Evolutionary conservation across 495 filamentous ascomycete genomes (phyloP), one percentile per base, ranked within the genome.

Genomic region (Darksidea phi): DNA sequence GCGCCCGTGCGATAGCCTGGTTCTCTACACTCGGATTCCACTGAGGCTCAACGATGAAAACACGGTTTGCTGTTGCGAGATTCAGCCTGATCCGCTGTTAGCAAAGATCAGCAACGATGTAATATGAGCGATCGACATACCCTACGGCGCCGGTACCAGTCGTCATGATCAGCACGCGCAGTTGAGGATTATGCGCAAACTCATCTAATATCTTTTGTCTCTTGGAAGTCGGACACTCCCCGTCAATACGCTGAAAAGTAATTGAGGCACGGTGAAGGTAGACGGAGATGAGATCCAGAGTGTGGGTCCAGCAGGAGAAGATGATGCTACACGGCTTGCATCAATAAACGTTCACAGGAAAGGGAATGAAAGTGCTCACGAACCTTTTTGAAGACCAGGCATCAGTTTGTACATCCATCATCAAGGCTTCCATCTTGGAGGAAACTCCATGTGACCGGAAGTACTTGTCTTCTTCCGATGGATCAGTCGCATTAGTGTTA

Each of bases 21-120:
- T 41, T 63, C 58, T 73, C 71, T 6, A 73, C 67, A 36, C 59
- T 64, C 4, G 71, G 71, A 47, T 73, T 73, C 71, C 71, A 73
- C 48, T 73, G 71, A 41, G 70, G 71, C 61, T 72, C 70, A 18
- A 72, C 54, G 26, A 73, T 63, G 53, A 71, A 61, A 0, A 73
- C 56, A 8, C 66, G 66, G 20, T 56, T 63, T 6, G 71, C 71
- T 18, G 58, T 32, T 4, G 67, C 67, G n/a, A 73, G 50, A 46
- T 73, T 73, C 6, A 73, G 58, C 2, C 51, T 54, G 3, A 36
- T 10, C 10, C 11, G 8, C 10, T 4, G 41, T 32, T 20, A 18
- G 32, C 15, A 6, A 41, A 54, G 8, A 43, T 20, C 18, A 11
- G 15, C 15, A 13, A 58, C 59, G 21, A 10, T 10, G 10, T 3